Base-by-base conservation (phyloP, 345 rosid genomes). In the Bretschneidera sinensis region DNA sequence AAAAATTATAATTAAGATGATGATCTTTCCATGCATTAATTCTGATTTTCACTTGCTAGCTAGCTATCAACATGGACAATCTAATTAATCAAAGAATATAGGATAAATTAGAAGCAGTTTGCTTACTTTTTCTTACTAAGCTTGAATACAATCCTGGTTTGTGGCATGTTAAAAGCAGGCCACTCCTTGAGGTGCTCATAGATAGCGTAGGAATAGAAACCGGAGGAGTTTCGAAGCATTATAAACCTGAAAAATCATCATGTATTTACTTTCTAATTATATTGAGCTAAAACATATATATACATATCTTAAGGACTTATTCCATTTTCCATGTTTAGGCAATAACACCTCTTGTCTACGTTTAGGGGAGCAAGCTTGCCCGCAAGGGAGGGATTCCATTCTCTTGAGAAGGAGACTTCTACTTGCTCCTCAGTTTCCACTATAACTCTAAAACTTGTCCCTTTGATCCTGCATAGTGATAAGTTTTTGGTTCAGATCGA, bases 151-250 rank as follows among this genome's bases (percentile, higher is more conserved):
- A 91, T 81, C 66, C 97, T 84, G 67, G 89, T 83, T 65, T 88
- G 89, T 17, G 94, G 89, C 50, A 91, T 79, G 74, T 86, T 86
- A 71, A 91, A 86, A 45, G 79, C 83, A 9, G 96, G 89, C 91
- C 94, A 91, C 45, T 90, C 91, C 24, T 60, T 59, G 22, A 81
- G 49, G 76, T 90, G 90, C 61, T 90, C 90, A 21, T 76, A 90
- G 52, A 90, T 83, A 54, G 87, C 87, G 28, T 90, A 87, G 20
- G 90, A 71, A 79, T 90, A 90, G 72, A 90, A 85, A 20, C 97
- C 97, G n/a, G 76, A 76, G 9, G 80, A 78, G 62, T 76, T 55
- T 25, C 83, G 76, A 60, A 85, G 95, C 86, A 90, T 77, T 31
- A 87, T 64, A 61, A 77, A 87, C 83, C 97, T 87, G 71, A 21